A percentile compares a stretch with the other conserved stretches of the same genome.
phyloP scores from a whole-genome alignment of 2,329 filamentous ascomycete species.

The Pleoardoris graminearum region DNA sequence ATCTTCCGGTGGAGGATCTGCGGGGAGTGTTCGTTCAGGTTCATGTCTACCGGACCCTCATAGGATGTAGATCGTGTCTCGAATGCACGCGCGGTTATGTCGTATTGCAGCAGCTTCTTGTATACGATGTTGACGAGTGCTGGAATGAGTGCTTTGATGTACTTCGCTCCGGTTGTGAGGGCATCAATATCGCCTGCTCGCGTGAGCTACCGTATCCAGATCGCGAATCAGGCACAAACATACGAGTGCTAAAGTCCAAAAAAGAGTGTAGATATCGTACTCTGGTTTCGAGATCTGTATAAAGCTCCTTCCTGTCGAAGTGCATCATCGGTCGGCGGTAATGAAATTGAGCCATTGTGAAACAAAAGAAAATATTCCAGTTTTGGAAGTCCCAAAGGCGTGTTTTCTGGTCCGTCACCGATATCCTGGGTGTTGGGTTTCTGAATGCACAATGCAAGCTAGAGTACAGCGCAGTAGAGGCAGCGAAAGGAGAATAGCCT shows the following conservation, averaged over 20 bases:
- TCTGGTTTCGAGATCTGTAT: constrained; percentile 69
- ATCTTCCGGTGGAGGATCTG: constrained; percentile 78
- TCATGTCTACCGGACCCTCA: constrained; percentile 67
- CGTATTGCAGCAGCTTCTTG: constrained; percentile 76
- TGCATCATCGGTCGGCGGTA: constrained; percentile 54
- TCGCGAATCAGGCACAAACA: constrained; percentile 28
- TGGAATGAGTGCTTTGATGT: constrained; percentile 80
- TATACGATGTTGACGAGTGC: constrained; percentile 84
- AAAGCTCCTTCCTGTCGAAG: constrained; percentile 70
- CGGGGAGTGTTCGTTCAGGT: constrained; percentile 68
- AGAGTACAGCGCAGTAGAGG: no score
- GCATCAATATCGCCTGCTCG: constrained; percentile 68
- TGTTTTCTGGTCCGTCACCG: no score
- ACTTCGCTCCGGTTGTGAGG: constrained; percentile 69
- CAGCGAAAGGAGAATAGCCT: not conserved
- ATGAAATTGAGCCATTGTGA: constrained; percentile 31
- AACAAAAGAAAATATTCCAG: no score
- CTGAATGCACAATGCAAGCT: no score
- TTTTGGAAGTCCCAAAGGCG: no score
- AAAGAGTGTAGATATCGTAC: constrained; percentile 76
- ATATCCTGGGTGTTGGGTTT: no score
- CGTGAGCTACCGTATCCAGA: not conserved
- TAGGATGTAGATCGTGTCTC: constrained; percentile 63
- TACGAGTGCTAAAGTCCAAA: constrained; percentile 73
- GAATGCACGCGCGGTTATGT: constrained; percentile 80